These are phyloP conservation scores for Lentinula edodes DNA, from an alignment of 768 basidiomycete genomes.

Conservation along the genomic window DNA sequence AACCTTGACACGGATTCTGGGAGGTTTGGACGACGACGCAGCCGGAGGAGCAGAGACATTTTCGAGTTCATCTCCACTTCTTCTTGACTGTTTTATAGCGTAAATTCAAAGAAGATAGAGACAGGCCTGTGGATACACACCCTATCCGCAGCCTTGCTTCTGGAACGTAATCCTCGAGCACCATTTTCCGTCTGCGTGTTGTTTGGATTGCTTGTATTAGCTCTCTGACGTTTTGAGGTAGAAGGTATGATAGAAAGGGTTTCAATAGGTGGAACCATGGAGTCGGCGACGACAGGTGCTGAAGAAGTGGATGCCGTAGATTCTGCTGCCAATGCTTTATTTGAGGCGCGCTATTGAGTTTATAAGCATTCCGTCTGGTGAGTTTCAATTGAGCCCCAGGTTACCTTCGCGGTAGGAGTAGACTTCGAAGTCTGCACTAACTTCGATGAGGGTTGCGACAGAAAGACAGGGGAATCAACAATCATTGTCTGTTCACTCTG, in stretches of 20 bases:
- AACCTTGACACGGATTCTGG: constrained; percentile 10
- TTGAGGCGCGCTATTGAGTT: not conserved
- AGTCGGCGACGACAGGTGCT: not conserved
- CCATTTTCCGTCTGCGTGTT: constrained; percentile 23
- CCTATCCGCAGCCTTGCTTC: constrained; percentile 24
- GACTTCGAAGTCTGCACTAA: not conserved
- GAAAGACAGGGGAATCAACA: not conserved
- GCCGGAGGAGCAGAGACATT: not conserved
- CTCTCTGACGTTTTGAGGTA: constrained; percentile 32
- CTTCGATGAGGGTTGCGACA: not conserved
- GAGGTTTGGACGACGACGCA: not conserved
- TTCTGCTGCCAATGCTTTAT: not conserved
- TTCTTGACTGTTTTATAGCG: not conserved
- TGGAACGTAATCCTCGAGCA: constrained; percentile 40
- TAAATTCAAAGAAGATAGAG: not conserved
- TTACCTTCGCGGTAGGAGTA: constrained; percentile 1
- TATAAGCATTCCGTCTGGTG: not conserved
- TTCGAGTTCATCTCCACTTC: not conserved
- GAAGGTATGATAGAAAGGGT: constrained; percentile 28
- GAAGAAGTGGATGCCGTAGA: not conserved
- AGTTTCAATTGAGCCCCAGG: too few relatives aligned
- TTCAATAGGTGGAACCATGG: constrained; percentile 2
- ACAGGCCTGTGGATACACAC: constrained; percentile 23
- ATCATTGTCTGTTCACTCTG: not conserved
- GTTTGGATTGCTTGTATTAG: constrained; percentile 3